These are phyloP conservation scores for Dujonia santamariae DNA, from an alignment of 1,139 yeast genomes.

Conservation along the genomic window DNA sequence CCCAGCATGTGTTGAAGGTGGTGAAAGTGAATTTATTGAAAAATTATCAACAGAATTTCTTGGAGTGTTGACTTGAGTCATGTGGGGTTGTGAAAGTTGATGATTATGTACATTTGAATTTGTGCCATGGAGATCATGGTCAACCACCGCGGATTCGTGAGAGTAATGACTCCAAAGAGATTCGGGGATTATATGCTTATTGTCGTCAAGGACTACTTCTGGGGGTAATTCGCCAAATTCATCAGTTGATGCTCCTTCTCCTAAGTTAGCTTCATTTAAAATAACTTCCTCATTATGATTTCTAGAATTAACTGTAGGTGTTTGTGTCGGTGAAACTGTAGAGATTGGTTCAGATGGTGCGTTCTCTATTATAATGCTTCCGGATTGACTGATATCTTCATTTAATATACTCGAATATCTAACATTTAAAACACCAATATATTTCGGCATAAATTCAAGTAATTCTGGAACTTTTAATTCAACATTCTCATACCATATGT, in stretches of 20 bases:
- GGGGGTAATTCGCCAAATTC: conserved; percentile 44
- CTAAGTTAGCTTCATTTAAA: too few species aligned
- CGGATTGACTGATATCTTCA: conserved; percentile 22
- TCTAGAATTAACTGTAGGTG: neutral
- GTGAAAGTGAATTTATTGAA: conserved; percentile 3
- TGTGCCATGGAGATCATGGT: too few species aligned
- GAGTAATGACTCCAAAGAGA: conserved; percentile 66
- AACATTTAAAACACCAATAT: conserved; percentile 90
- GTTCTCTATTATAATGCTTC: conserved; percentile 1
- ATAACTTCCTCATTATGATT: conserved; percentile 8
- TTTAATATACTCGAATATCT: conserved; percentile 59
- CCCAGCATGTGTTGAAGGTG: neutral
- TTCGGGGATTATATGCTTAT: conserved; percentile 84
- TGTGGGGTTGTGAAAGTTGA: conserved; percentile 47
- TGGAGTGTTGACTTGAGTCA: conserved; percentile 6
- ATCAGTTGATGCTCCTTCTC: too few species aligned
- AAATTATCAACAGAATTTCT: too few species aligned
- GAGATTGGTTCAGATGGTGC: neutral
- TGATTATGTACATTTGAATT: too few species aligned
- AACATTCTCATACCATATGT: conserved; percentile 85
- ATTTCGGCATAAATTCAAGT: conserved; percentile 83
- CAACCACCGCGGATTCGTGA: conserved; percentile 17
- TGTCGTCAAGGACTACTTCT: conserved; percentile 85
- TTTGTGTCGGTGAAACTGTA: too few species aligned
- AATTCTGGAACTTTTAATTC: conserved; percentile 76